Conservation (phyloP, 495 filamentous ascomycete species). For the Tuber borchii region DNA sequence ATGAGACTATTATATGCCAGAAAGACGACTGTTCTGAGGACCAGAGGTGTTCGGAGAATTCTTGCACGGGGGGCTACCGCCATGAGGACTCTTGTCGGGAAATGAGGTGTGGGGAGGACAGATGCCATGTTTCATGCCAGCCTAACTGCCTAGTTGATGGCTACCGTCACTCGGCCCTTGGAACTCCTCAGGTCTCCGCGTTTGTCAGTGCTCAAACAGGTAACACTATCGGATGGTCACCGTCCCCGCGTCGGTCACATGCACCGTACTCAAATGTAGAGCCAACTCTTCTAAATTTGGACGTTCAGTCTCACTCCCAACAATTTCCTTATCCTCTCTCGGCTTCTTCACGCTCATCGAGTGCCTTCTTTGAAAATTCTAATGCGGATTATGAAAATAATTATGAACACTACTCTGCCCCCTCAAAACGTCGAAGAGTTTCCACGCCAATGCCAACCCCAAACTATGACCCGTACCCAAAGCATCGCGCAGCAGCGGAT, state of each 20-base stretch:
- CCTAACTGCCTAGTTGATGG: not conserved
- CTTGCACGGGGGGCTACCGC: constrained; percentile 7
- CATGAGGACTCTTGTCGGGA: constrained; percentile 7
- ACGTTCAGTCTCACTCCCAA: constrained; percentile 16
- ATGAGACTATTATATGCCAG: constrained; percentile 32
- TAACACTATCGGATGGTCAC: constrained; percentile 13
- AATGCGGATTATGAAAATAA: constrained; percentile 18
- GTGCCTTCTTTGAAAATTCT: constrained; percentile 21
- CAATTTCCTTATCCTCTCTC: constrained; percentile 17
- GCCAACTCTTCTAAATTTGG: constrained; percentile 20
- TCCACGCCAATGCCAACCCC: constrained; percentile 27
- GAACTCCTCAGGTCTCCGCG: constrained; percentile 13
- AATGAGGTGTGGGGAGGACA: not conserved
- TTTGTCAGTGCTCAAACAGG: constrained; percentile 7
- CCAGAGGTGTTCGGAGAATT: not conserved
- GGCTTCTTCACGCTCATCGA: constrained; percentile 29
- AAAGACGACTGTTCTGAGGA: constrained; percentile 24
- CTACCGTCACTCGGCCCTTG: not conserved
- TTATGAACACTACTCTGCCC: constrained; percentile 19
- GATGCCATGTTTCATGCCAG: not conserved
- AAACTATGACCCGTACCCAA: constrained; percentile 12
- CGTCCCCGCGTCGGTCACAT: not conserved
- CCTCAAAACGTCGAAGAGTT: constrained; percentile 26
- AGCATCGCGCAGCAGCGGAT: constrained; percentile 8
- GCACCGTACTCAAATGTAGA: constrained; percentile 11